A percentile compares a stretch with the other conserved stretches of the same genome.
phyloP scores from a whole-genome alignment of 2,329 filamentous ascomycete genomes.

The Nemania sp. region DNA sequence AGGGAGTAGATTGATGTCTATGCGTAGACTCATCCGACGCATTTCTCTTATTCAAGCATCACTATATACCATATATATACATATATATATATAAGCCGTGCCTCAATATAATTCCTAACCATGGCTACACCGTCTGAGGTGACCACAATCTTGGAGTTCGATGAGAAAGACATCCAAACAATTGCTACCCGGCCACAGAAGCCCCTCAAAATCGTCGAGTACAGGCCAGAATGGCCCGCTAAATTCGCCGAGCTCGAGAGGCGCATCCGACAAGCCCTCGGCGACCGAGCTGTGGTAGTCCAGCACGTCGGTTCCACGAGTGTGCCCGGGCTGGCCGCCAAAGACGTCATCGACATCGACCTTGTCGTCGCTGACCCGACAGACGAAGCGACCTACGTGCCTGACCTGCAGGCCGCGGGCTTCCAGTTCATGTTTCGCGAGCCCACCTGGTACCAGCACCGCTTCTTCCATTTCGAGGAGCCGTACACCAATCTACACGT shows the following conservation, averaged over 20 bases:
- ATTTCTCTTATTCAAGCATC: neutral
- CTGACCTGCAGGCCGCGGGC: constrained; percentile 33
- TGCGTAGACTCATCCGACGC: neutral
- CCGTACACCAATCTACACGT: constrained; percentile 37
- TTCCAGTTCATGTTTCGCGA: constrained; percentile 34
- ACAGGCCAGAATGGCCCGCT: constrained; percentile 33
- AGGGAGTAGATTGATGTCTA: neutral
- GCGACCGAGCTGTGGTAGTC: constrained; percentile 13
- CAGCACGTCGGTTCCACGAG: constrained; percentile 39
- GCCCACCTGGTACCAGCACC: constrained; percentile 36
- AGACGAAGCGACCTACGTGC: constrained; percentile 35
- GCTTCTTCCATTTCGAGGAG: constrained; percentile 30
- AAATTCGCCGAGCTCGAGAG: constrained; percentile 31
- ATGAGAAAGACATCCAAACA: constrained; percentile 18
- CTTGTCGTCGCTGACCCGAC: constrained; percentile 30
- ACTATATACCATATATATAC: neutral
- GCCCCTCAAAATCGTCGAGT: constrained; percentile 36
- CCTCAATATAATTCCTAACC: neutral
- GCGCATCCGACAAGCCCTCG: constrained; percentile 32
- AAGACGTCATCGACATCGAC: constrained; percentile 38
- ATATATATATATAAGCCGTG: neutral
- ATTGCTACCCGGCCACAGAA: constrained; percentile 24
- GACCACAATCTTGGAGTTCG: constrained; percentile 12
- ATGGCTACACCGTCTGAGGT: constrained; percentile 24
- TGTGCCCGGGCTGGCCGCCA: constrained; percentile 36